Base-by-base conservation (phyloP, 2,329 filamentous ascomycete species). In the Sporothrix schenckii region DNA sequence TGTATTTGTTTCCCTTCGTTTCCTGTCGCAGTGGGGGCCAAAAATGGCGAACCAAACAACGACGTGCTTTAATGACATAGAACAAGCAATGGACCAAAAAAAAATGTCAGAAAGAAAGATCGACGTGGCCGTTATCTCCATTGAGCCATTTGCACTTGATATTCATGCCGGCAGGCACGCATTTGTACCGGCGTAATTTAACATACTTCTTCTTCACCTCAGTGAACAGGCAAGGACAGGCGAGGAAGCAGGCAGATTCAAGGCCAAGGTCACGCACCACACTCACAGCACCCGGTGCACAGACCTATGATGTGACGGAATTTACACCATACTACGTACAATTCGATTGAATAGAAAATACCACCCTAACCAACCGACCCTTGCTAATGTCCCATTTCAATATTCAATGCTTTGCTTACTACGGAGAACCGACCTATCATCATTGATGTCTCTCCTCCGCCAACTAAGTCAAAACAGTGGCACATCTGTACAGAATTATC, bases 1-100 rank as follows among this genome's bases (percentile, higher is more conserved):
- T 27, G 3, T 24, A 11, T 27, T 30, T 63, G 10, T 39, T 14
- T 21, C 39, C n/a, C 13, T 63, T 47, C 13, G 39, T 47, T 63
- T 63, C 58, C 47, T 19, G 58, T 63, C 58, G 58, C 39, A 63
- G 58, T 47, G 58, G 58, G 58, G 39, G 39, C 21, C 58, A 13
- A 47, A 47, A 9, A 58, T n/a, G 16, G 21, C 39, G 44, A 19
- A 60, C 34, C 16, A 41, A 19, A 47, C 39, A 41, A 10, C 27
- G 16, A n/a, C 1, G 47, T n/a, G 14, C 47, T 50, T 50, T 50
- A 7, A 19, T 50, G n/a, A 30, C 27, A 30, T 30, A 2, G 27
- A 30, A 30, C 27, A 30, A 30, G 27, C 27, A 30, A 30, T 30
- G 27, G 3, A 30, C 27, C 27, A 5, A 30, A 5, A 30, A 27